Evolutionary conservation across 2,329 filamentous ascomycete species (phyloP).

Genomic region (Aspergillus sp.): DNA sequence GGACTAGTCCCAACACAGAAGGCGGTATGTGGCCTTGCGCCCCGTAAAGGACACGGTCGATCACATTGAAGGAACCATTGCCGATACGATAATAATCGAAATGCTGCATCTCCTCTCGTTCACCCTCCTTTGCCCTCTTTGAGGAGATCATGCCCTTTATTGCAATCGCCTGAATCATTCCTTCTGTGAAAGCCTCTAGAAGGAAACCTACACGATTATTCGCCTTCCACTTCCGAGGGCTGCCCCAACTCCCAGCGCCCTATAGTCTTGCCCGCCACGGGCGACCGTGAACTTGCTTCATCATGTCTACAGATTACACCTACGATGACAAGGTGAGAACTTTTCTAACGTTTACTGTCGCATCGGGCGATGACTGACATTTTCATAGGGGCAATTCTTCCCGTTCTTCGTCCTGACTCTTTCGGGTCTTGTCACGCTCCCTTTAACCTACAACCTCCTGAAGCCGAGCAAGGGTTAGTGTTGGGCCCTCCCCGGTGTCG

Average conservation of each 20-base stretch:
- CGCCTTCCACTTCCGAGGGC: slow-evolving; percentile 3
- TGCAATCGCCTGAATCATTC: slow-evolving; percentile 6
- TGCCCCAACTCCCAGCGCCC: slow-evolving; percentile 6
- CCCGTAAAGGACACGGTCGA: slow-evolving; percentile 39
- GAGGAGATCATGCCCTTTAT: slow-evolving; percentile 13
- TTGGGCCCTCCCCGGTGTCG: neutral
- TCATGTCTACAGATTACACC: slow-evolving; percentile 88
- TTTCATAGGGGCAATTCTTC: slow-evolving; percentile 83
- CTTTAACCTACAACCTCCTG: slow-evolving; percentile 84
- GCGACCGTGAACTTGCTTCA: slow-evolving; percentile 32
- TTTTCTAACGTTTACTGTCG: neutral
- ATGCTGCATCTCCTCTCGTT: slow-evolving; percentile 14
- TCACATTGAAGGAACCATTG: slow-evolving; percentile 28
- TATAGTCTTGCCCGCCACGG: slow-evolving; percentile 26
- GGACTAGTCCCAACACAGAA: slow-evolving; percentile 12
- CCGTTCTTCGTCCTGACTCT: slow-evolving; percentile 97
- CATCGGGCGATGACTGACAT: neutral
- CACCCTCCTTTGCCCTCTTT: slow-evolving; percentile 8
- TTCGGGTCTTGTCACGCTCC: slow-evolving; percentile 80
- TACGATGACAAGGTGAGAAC: slow-evolving; percentile 81
- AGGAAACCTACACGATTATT: neutral
- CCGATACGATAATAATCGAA: slow-evolving; percentile 26
- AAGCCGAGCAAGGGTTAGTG: slow-evolving; percentile 67
- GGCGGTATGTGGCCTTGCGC: slow-evolving; percentile 24
- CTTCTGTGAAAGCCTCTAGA: neutral